Base-by-base conservation (phyloP, 2,329 filamentous ascomycete genomes). In the Aspergillus melleus region DNA sequence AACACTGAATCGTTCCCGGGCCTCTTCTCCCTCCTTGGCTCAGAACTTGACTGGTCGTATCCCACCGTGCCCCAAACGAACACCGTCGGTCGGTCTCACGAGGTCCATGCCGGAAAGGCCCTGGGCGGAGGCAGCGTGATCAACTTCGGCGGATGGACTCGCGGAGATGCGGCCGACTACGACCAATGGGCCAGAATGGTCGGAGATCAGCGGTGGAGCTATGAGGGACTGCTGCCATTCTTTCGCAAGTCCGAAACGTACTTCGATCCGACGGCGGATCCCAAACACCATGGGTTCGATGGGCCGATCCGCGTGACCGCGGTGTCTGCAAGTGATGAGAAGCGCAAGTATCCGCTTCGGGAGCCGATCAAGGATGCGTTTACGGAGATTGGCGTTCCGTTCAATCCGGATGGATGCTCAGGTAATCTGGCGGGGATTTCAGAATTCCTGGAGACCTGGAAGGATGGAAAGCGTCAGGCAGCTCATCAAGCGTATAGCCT, bases 101-200 rank as follows among this genome's bases (percentile, higher is more conserved):
- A 16, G 22, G 36, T 36, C 32, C 51, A 36, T 14, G 36, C 29
- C 1, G 51, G 51, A 32, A 53, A 44, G 51, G 29, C 29, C 51
- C 51, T 53, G 4, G 51, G 51, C 3, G 30, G 51, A 36, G 51
- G 51, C n/a, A 53, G 29, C 14, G 51, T 42, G 22, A 20, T 53
- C 16, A 53, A 53, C 36, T 53, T 53, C 10, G 51, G 51, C 22
- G 51, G 51, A 11, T 70, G 64, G 68, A 61, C 57, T 10, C 64
- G 68, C 2, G 67, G 67, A 19, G 52, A 61, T 20, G 47, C 49
- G 8, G 52, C 55, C 4, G 63, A 70, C 44, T 70, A 68, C 36
- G 61, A 70, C 58, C 55, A 60, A 19, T 68, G 66, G 67, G 66
- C 56, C 8, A 57, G 63, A 9, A 11, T 61, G 11, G 64, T 69